A percentile compares a stretch with the other conserved stretches of the same genome.
Evolutionary conservation across 495 filamentous ascomycete genomes (phyloP).

Genomic region (Neurospora sp.): DNA sequence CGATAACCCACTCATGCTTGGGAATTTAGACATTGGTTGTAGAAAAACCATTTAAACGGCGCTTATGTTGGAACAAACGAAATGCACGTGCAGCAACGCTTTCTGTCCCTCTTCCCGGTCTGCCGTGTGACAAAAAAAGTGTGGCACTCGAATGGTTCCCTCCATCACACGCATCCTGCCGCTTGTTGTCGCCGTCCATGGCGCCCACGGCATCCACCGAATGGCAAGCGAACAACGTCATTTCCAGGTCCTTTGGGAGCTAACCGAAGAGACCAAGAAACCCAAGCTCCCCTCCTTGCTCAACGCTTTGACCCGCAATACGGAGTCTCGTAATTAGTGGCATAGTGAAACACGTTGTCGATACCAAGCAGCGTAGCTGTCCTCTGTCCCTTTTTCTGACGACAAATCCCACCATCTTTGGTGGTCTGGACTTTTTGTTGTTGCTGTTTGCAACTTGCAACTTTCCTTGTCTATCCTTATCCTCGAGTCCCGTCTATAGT

Average conservation of each 20-base stretch:
- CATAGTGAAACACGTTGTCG: background rate
- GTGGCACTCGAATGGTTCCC: background rate
- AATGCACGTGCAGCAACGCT: background rate
- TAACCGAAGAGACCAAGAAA: background rate
- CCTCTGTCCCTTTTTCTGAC: background rate
- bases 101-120: background rate
- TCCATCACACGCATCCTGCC: background rate
- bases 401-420: background rate
- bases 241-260: background rate
- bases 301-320: background rate
- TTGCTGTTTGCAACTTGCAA: background rate
- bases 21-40: background rate
- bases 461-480: background rate
- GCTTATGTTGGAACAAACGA: background rate
- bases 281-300: background rate
- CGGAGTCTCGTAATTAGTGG: background rate
- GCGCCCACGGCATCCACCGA: background rate
- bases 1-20: background rate
- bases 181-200: background rate
- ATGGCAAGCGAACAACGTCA: background rate
- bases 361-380: background rate
- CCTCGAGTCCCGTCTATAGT: background rate
- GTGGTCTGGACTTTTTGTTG: background rate
- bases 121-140: background rate
- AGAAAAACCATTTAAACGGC: background rate